A percentile compares a stretch with the other conserved stretches of the same genome.
phyloP scores from a whole-genome alignment of 2,329 filamentous ascomycete genomes.

The Bertia moriformis region DNA sequence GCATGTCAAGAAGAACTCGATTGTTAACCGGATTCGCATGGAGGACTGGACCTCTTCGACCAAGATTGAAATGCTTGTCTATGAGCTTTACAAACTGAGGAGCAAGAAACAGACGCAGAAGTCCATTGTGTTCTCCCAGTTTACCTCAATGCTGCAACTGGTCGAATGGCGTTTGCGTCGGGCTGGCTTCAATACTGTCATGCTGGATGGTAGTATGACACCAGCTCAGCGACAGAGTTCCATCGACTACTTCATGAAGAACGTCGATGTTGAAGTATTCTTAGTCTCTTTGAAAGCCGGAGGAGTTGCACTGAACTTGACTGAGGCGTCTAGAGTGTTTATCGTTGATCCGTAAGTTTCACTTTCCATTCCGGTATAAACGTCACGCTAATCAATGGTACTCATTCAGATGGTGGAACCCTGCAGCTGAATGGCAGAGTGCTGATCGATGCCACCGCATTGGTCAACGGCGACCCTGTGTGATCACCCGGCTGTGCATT shows the following conservation, averaged over 20 bases:
- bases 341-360: conserved; percentile 79
- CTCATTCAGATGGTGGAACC: conserved; percentile 78
- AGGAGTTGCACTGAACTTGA: conserved; percentile 87
- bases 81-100: conserved; percentile 80
- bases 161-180: conserved; percentile 93
- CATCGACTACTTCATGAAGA: conserved; percentile 93
- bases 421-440: conserved; percentile 98
- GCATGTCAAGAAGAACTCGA: conserved; percentile 81
- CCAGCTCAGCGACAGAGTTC: conserved; percentile 83
- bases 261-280: conserved; percentile 87
- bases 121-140: conserved; percentile 94
- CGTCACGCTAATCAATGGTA: conserved; percentile 9
- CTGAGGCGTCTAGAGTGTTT: conserved; percentile 86
- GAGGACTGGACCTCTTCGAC: conserved; percentile 96
- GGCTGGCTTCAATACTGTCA: conserved; percentile 94
- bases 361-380: not conserved
- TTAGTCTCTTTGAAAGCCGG: conserved; percentile 91
- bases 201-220: conserved; percentile 96
- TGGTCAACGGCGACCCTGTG: conserved; percentile 83
- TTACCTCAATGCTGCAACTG: conserved; percentile 91
- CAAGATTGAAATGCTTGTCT: conserved; percentile 92
- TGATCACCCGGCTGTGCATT: conserved; percentile 86
- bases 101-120: conserved; percentile 90
- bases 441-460: conserved; percentile 91
- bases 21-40: conserved; percentile 98